Percentiles rank a stretch among this genome's conserved stretches.
Evolutionary conservation across 345 rosid species (phyloP).

Genomic region (rapeseed (Brassica napus)): Da-Ae NC_063451.1:43817501-43818000

Average conservation of each 20-base stretch:
- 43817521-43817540: background rate
- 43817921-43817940: constrained; percentile 97
- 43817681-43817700: constrained; percentile 95
- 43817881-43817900: constrained; percentile 84
- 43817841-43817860: constrained; percentile 83
- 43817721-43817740: constrained; percentile 3
- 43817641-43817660: constrained; percentile 81
- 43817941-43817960: constrained; percentile 67
- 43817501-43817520: constrained; percentile 12
- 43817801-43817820: constrained; percentile 95
- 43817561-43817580: background rate
- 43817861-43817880: constrained; percentile 90
- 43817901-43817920: constrained; percentile 60
- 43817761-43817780: constrained; percentile 6
- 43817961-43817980: constrained; percentile 16
- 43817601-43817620: background rate
- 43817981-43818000: background rate
- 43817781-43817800: constrained; percentile 3
- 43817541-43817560: background rate
- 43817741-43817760: background rate
- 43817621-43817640: constrained; percentile 90
- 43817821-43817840: constrained; percentile 96
- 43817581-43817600: constrained; percentile 13
- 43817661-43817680: constrained; percentile 97
- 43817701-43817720: constrained; percentile 69